Evolutionary conservation across 768 basidiomycete species (phyloP).

Genomic region (Krasilnikovozyma curviuscula): DNA sequence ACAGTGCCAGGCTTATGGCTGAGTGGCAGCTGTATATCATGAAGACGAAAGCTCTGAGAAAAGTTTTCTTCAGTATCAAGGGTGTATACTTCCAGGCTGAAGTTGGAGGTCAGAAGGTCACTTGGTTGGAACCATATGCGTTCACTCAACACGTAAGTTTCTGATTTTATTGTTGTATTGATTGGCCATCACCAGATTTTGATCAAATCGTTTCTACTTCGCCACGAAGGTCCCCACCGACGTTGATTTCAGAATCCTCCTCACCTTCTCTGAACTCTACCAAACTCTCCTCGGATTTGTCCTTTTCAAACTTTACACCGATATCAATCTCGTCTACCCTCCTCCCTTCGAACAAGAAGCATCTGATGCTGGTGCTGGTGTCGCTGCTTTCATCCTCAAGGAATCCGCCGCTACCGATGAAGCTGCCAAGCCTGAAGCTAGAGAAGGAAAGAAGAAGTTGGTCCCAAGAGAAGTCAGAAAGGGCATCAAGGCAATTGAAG

Average conservation of each 20-base stretch:
- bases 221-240: conserved; percentile 60
- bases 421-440: conserved; percentile 27
- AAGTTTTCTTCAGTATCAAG: conserved; percentile 90
- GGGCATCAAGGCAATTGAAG: conserved; percentile 34
- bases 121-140: conserved; percentile 92
- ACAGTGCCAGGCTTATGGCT: conserved; percentile 69
- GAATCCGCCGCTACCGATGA: conserved; percentile 25
- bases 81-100: conserved; percentile 96
- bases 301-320: conserved; percentile 96
- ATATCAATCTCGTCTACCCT: conserved; percentile 80
- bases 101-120: conserved; percentile 62
- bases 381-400: conserved; percentile 60
- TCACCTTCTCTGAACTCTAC: conserved; percentile 94
- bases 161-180: too few species aligned
- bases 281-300: conserved; percentile 90
- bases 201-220: neutral
- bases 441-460: conserved; percentile 17
- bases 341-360: conserved; percentile 66
- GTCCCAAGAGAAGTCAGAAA: conserved; percentile 39
- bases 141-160: conserved; percentile 78
- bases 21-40: conserved; percentile 97
- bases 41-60: conserved; percentile 62
- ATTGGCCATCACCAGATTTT: too few species aligned
- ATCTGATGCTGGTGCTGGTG: conserved; percentile 69
- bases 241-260: conserved; percentile 92